A percentile compares a stretch with the other conserved stretches of the same genome.
Evolutionary conservation across 192 early-diverging fungal species (phyloP).

Genomic region (Umbelopsis ramanniana): DNA sequence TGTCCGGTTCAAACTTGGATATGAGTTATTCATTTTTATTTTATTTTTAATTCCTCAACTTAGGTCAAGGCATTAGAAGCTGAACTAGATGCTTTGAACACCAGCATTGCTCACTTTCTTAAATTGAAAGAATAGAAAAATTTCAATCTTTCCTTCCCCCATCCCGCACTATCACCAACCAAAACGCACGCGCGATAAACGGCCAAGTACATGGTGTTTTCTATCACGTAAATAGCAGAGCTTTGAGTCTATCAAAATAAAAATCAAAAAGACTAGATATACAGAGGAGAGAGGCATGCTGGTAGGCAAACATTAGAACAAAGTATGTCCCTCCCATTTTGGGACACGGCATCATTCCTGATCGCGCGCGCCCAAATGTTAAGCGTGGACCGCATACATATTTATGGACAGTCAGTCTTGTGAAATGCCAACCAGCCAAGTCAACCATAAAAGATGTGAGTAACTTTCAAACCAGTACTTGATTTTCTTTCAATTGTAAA

Average conservation of each 20-base stretch:
- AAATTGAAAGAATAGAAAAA: slow-evolving; percentile 27
- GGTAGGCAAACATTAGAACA: not conserved
- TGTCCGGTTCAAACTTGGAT: slow-evolving; percentile 23
- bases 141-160: not conserved
- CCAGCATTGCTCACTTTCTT: slow-evolving; percentile 30
- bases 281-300: no score
- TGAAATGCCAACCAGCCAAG: not conserved
- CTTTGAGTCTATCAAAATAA: no score
- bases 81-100: slow-evolving; percentile 22
- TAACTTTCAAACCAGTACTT: slow-evolving; percentile 1
- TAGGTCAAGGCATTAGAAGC: slow-evolving; percentile 27
- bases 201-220: no score
- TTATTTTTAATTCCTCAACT: slow-evolving; percentile 26
- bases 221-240: no score
- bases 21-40: slow-evolving; percentile 15
- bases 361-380: not conserved
- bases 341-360: slow-evolving; percentile 7
- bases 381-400: slow-evolving; percentile 16
- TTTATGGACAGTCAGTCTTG: not conserved
- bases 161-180: no score
- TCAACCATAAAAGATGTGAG: slow-evolving; percentile 7
- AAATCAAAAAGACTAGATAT: no score
- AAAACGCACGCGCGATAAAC: no score
- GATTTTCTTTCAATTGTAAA: not conserved
- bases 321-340: slow-evolving; percentile 11